Evolutionary conservation across 2,329 filamentous ascomycete species (phyloP), one percentile per base, ranked within the genome.

Genomic region (Exophiala viscosa): DNA sequence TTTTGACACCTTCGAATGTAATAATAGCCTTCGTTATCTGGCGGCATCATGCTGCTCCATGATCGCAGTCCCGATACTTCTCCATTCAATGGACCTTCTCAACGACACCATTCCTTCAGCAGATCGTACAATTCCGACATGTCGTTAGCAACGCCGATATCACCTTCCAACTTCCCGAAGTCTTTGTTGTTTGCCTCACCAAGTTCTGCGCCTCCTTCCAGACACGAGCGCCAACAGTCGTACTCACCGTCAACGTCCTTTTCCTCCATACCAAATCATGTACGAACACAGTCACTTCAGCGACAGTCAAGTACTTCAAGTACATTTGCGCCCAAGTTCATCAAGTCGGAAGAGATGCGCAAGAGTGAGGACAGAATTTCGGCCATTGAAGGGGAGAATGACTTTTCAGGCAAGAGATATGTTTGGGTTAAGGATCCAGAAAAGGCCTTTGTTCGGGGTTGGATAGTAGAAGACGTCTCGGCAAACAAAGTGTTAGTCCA

Each of bases 391-490:
- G 93, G 93, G 58, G 92, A 96, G 67, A 97, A 96, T 69, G 93
- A 99, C 77, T 97, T 99, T 70, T 99, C 93, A 0, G 95, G 93
- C 52, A 97, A 95, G 75, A 84, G 93, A 75, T 99, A 97, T 76
- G 91, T 99, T 60, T 99, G 93, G 95, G 77, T 99, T 67, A 88
- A 87, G 70, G 91, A 99, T 72, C 79, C 88, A 1, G 82, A 91
- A 65, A 80, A 81, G 50, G 93, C 93, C 1, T 99, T 99, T 69
- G 84, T 97, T 48, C 89, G 90, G 62, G 95, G 92, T 3, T 92
- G 90, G 83, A 84, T 99, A 10, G 81, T 96, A 17, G 87, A 96
- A 65, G 91, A 97, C 60, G 73, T 87, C 46, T 81, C 76, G 2
- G 81, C 75, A 44, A 83, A 85, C 47, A 80, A 79, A 48, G 77